Base-by-base conservation (phyloP, 192 early-diverging fungal species). In the Geosiphon pyriformis region DNA sequence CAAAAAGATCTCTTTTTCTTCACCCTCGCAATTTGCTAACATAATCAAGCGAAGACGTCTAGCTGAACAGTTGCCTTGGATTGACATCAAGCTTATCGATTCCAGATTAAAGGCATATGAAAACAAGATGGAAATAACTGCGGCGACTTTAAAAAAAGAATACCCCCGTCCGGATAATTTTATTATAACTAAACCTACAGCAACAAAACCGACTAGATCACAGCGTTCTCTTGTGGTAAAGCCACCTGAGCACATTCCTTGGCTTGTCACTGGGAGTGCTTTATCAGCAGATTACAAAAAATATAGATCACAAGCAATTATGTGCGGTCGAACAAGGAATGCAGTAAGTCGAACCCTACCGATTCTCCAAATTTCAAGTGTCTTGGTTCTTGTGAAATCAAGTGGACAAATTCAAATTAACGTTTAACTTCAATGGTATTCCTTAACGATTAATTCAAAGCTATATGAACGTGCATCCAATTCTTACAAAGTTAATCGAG, bases 191-290 rank as follows among this genome's bases (percentile, higher is more conserved):
- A n/a, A n/a, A n/a, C 37, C 37, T 42, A 42, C 15, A 42, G 15
- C 6, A 15, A 12, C 53, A 4, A 1, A 20, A 10, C 22, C 20
- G 10, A 20, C 53, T 11, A 29, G 1, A 23, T 12, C 12, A 27
- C 18, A 12, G 8, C 12, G 1, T 12, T 26, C 20, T 20, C 27
- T 55, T 55, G 53, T 55, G 0, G 23, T 55, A 12, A 55, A 55
- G 23, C 53, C 53, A 20, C 53, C 27, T 11, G 53, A 55, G 12
- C 20, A 55, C 23, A 73, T 82, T 37, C 81, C 81, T 10, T 82
- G 81, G 81, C 58, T 82, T 6, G 76, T 77, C 46, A 75, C 78
- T 29, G 81, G 81, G 23, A 73, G 70, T 18, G 57, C 70, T 4
- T 57, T 82, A 1, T 74, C 74, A 58, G 56, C 47, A 17, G 51